These are phyloP conservation scores for Liquidambar formosana DNA, from an alignment of 164 flowering plant genomes.

Conservation along the genomic window DNA sequence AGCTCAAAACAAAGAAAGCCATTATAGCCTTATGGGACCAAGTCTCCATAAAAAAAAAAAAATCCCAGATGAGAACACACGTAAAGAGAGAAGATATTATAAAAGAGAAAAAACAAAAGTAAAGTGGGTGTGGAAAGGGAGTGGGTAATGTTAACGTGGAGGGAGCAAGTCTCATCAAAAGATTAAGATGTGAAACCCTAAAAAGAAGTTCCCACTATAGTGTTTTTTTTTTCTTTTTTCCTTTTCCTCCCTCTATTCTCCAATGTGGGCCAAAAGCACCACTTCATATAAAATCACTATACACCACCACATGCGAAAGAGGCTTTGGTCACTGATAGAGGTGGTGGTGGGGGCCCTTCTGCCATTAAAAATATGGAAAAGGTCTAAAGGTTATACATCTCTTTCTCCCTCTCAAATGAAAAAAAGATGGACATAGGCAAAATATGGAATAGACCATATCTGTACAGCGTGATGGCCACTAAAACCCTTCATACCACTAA, in stretches of 20 bases:
- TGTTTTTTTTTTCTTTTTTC: background rate
- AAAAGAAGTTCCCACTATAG: conserved; percentile 42
- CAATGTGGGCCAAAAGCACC: conserved; percentile 33
- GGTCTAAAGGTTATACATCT: background rate
- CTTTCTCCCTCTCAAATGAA: conserved; percentile 4
- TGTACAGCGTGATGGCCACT: conserved; percentile 33
- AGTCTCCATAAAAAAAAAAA: background rate
- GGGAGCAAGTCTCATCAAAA: conserved; percentile 40
- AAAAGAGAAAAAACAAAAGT: conserved; percentile 1
- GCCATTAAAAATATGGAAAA: background rate
- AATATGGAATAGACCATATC: conserved; percentile 8
- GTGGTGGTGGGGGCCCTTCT: conserved; percentile 9
- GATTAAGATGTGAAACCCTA: conserved; percentile 30
- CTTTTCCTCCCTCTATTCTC: background rate
- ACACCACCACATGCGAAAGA: background rate
- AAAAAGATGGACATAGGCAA: background rate
- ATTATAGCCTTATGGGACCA: conserved; percentile 10
- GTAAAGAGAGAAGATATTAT: background rate
- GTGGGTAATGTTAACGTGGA: conserved; percentile 16
- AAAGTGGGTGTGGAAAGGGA: background rate
- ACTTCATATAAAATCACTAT: background rate
- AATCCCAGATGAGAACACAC: background rate
- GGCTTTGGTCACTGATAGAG: background rate
- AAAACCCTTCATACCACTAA: conserved; percentile 9
- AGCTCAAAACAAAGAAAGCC: conserved; percentile 3